Base-by-base conservation (phyloP, 2,329 filamentous ascomycete genomes). In the Verticillium isaacii region DNA sequence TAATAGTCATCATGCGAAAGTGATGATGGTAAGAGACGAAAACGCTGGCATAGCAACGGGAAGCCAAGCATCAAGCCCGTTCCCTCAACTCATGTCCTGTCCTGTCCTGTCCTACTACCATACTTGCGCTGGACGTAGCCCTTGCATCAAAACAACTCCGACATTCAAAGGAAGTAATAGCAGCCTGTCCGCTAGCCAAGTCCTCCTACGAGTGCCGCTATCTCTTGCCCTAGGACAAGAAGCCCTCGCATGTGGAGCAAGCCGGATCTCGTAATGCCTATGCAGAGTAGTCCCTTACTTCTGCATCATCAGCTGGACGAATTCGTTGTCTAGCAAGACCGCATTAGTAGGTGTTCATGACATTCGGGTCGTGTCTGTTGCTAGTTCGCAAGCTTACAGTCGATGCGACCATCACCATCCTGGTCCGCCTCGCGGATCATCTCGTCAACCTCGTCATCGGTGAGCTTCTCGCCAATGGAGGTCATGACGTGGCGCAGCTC, bases 301-400 rank as follows among this genome's bases (percentile, higher is more conserved):
- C 85, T 95, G 91, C 91, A 95, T 94, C 91, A 95, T 95, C 75
- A 95, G 88, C 81, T 95, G 91, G 70, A 95, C 91, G 74, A 95
- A 95, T 79, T 95, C 91, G 82, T 94, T 94, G 81, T 94, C 91
- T 94, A 70, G 5, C 25, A 55, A 52, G 3, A 17, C 3, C 4
- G 8, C 32, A 23, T 58, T n/a, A 58, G 57, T 34, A 23, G 23
- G 1, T n/a, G 39, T 7, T 50, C 23, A 58, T 41, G 2, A 32
- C 4, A 5, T 29, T 17, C 32, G 7, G 11, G 12, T 8, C 17
- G 29, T 23, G 11, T 7, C 57, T 34, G 25, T 29, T 5, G 29
- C 17, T 23, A 23, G 37, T 37, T 32, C 41, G 32, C 57, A 19
- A 52, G 77, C 88, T 68, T 82, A 94, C 91, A 95, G 77, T 95